Percentiles rank a stretch among this genome's conserved stretches.
Conservation (phyloP, 352 stramenopile genomes). For the Phytophthora brassicae region DNA sequence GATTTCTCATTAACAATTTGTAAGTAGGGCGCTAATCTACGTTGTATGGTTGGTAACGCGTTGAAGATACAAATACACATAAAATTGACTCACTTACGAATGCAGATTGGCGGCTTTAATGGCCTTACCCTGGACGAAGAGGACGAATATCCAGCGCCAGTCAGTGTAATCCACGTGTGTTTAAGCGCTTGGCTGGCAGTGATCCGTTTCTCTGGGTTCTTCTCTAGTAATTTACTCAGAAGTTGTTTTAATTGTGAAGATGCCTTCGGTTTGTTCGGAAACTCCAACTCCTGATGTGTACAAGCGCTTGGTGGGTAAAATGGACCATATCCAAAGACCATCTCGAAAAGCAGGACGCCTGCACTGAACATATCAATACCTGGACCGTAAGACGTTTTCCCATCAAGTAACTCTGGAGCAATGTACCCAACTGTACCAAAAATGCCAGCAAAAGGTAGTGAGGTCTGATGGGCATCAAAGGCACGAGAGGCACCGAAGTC, state of each 20-base stretch:
- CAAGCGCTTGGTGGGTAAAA: conserved; percentile 75
- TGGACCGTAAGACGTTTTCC: conserved; percentile 48
- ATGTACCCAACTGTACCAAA: conserved; percentile 79
- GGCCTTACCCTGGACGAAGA: too few relatives aligned
- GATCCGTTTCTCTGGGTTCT: conserved; percentile 67
- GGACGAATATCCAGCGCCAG: too few relatives aligned
- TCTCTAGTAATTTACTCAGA: conserved; percentile 64
- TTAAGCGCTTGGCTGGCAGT: conserved; percentile 78
- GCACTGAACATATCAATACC: conserved; percentile 79
- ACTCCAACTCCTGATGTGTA: conserved; percentile 62
- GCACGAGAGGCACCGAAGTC: conserved; percentile 85
- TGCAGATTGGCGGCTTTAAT: too few relatives aligned
- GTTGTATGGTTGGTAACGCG: too few relatives aligned
- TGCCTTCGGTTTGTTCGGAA: conserved; percentile 39
- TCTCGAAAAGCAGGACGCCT: conserved; percentile 73
- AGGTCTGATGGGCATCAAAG: conserved; percentile 51
- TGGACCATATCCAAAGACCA: conserved; percentile 70
- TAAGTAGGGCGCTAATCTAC: too few relatives aligned
- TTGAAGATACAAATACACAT: too few relatives aligned
- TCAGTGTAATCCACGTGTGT: conserved; percentile 82
- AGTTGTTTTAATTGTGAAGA: conserved; percentile 66
- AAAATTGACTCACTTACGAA: too few relatives aligned
- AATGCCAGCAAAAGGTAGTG: conserved; percentile 62
- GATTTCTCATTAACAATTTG: conserved; percentile 42
- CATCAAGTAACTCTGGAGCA: conserved; percentile 63